A percentile compares a stretch with the other conserved stretches of the same genome.
These are phyloP conservation scores for Alternaria panax DNA, from an alignment of 2,329 filamentous ascomycete genomes.

Conservation along the genomic window DNA sequence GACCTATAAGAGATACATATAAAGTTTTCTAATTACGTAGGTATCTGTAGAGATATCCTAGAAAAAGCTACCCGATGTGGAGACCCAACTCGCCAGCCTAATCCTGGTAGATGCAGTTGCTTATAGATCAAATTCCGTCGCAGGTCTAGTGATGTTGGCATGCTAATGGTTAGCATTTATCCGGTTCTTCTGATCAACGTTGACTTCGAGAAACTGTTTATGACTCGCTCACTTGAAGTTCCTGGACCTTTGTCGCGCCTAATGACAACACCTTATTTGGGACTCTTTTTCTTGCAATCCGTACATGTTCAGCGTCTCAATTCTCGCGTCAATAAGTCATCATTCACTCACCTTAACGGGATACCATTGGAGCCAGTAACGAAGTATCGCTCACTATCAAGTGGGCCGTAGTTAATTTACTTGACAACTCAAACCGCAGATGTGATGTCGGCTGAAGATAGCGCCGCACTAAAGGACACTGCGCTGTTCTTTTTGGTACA, in stretches of 20 bases:
- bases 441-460: neutral
- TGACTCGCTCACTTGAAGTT: slow-evolving; percentile 56
- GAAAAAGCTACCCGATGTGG: no score
- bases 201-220: slow-evolving; percentile 59
- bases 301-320: slow-evolving; percentile 56
- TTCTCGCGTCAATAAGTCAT: slow-evolving; percentile 53
- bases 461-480: neutral
- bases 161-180: slow-evolving; percentile 57
- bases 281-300: neutral
- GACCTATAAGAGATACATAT: no score
- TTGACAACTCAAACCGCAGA: slow-evolving; percentile 54
- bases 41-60: no score
- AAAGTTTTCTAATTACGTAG: no score
- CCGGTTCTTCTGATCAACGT: slow-evolving; percentile 59
- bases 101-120: no score
- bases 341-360: slow-evolving; percentile 48
- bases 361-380: slow-evolving; percentile 16
- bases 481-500: slow-evolving; percentile 28
- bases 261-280: neutral
- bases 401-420: slow-evolving; percentile 56
- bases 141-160: slow-evolving; percentile 53
- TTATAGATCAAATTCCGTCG: slow-evolving; percentile 48
- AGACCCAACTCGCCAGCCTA: no score
- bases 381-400: slow-evolving; percentile 57
- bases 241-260: slow-evolving; percentile 50